Evolutionary conservation across 2,329 filamentous ascomycete species (phyloP), one percentile per base, ranked within the genome.

Genomic region (Arthroderma sp.): DNA sequence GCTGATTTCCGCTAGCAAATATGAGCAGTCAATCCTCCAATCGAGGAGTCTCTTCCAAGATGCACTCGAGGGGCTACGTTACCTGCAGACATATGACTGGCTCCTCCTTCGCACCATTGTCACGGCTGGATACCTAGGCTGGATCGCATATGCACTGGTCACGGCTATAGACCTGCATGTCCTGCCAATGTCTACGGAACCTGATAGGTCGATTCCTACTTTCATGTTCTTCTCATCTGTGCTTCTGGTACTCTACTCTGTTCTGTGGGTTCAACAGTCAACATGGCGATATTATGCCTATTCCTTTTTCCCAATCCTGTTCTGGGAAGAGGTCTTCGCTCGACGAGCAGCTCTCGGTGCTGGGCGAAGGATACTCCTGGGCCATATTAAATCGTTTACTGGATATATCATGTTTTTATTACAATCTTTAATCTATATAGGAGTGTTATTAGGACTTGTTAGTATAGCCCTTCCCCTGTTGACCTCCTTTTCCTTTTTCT

Each of bases 21-120:
- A 84, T 62, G 83, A 91, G 58, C 81, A 88, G 63, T 88, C 91
- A 1, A 95, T 97, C 64, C 77, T 82, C 58, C 81, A 87, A 65
- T 89, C 88, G 1, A 83, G 86, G 43, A 81, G 83, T 28, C 77
- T 98, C 13, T 87, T 97, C 60, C 80, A 86, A 59, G 74, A 88
- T 54, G 86, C 83, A 1, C 78, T 98, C 0, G 81, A 89, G 60
- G 93, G 93, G 6, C 76, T 98, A 60, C 82, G 93, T 54, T 98
- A 98, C 69, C 79, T 98, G 25, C 93, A 98, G 71, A 98, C 91
- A 0, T 98, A 98, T 66, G 93, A 98, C 74, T 98, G 93, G 93
- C 78, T 98, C 1, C 98, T 98, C 73, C 75, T 98, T 37, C 81
- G 93, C 60, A 86, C 88, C 1, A 78, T 98, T 54, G 86, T 98